Base-by-base conservation (phyloP, 345 rosid genomes). In the Arabidopsis suecica region DNA sequence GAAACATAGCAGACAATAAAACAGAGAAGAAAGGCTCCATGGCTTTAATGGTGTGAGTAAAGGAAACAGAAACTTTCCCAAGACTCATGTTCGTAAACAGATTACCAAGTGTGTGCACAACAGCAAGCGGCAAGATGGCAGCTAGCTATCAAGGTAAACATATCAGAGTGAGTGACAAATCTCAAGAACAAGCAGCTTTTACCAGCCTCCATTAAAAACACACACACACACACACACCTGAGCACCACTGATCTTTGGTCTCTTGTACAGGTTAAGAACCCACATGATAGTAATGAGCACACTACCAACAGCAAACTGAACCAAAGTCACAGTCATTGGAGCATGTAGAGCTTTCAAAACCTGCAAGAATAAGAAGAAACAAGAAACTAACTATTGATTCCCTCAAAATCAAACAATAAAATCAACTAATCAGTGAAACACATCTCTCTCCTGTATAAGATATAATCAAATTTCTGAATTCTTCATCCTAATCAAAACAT, bases 1-100 rank as follows among this genome's bases (percentile, higher is more conserved):
- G 88, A 75, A 96, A 96, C 96, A 96, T 89, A 44, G 97, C 91
- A 61, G 99, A 96, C 44, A 96, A 85, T 41, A 89, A 32, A 77
- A 95, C 99, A 1, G 99, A 90, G 89, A 95, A 95, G 83, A 95
- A 90, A n/a, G 99, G 99, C 81, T 95, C 99, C 91, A 83, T 88
- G 44, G 99, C 99, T 84, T 95, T 95, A 80, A 96, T 89, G 3
- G 99, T 96, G 84, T 96, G 98, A 76, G 99, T 96, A 78, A 96
- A 96, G 6, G 99, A 96, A 84, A 96, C 98, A 37, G 98, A 90
- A 71, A 96, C 99, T 86, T 93, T 95, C 42, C 99, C 99, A 0
- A 95, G 96, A 72, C 99, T 93, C 98, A 93, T 91, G 76, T 95
- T 96, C 38, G 98, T 89, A 81, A 96, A 96, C 22, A 96, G 89